A percentile compares a stretch with the other conserved stretches of the same genome.
Evolutionary conservation across 2,329 filamentous ascomycete genomes (phyloP).

Genomic region (Pezicula radicicola): DNA sequence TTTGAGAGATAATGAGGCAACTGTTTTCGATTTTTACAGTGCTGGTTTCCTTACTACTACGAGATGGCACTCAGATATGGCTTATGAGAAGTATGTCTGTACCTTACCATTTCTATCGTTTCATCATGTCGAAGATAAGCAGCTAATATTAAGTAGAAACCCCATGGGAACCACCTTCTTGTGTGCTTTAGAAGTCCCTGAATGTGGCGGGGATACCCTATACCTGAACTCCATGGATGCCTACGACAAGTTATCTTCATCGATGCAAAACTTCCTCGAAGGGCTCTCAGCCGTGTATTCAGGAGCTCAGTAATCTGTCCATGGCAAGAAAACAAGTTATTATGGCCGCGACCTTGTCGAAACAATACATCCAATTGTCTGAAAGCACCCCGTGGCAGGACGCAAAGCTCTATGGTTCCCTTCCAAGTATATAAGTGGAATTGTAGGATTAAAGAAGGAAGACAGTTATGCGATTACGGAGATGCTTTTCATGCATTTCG

Average conservation of each 20-base stretch:
- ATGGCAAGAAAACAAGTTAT: constrained; percentile 53
- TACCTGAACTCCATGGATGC: constrained; percentile 75
- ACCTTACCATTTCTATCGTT: background rate
- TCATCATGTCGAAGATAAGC: background rate
- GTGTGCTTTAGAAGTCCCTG: constrained; percentile 75
- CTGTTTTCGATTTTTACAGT: constrained; percentile 49
- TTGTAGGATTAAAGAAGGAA: constrained; percentile 78
- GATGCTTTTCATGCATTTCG: constrained; percentile 67
- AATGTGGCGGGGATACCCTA: constrained; percentile 76
- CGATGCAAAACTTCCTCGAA: constrained; percentile 74
- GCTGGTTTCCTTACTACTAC: constrained; percentile 68
- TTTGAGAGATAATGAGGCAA: constrained; percentile 63
- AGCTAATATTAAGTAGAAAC: constrained; percentile 42
- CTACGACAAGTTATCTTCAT: constrained; percentile 72
- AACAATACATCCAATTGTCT: constrained; percentile 69
- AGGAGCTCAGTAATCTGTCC: constrained; percentile 71
- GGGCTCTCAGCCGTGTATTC: constrained; percentile 77
- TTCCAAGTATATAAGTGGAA: constrained; percentile 56
- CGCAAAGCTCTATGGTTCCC: constrained; percentile 81
- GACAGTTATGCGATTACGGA: constrained; percentile 56
- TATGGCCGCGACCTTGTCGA: constrained; percentile 66
- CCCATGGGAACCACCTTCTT: constrained; percentile 84
- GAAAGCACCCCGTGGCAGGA: constrained; percentile 74
- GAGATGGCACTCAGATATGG: constrained; percentile 83
- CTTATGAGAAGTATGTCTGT: constrained; percentile 59